phyloP scores from a whole-genome alignment of 163 green algal species.

The Scenedesmus sp. region DNA sequence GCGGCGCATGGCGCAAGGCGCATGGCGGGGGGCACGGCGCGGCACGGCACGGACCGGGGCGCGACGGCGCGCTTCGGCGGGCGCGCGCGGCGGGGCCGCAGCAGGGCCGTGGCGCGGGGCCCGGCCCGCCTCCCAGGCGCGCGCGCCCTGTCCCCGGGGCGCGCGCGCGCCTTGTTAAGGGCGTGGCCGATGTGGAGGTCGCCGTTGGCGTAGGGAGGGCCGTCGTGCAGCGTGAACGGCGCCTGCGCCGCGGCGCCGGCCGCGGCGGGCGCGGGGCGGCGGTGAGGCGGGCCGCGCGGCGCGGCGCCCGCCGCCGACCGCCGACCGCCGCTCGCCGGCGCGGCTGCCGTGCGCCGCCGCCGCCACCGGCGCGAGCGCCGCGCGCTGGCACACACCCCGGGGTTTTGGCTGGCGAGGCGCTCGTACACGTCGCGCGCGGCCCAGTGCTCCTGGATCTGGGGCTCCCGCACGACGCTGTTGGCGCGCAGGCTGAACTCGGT shows the following conservation, averaged over 20 bases:
- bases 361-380: too few species aligned
- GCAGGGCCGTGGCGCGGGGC: neutral
- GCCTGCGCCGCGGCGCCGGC: conserved; percentile 57
- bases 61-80: neutral
- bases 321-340: too few species aligned
- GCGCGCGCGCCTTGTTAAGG: conserved; percentile 99
- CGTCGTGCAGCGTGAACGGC: conserved; percentile 96
- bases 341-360: too few species aligned
- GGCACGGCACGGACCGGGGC: neutral
- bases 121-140: neutral
- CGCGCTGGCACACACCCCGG: conserved; percentile 51
- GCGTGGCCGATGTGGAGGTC: conserved; percentile 99
- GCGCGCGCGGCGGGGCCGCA: neutral
- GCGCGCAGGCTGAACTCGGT: conserved; percentile 96
- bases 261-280: too few species aligned
- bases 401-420: conserved; percentile 67
- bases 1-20: too few species aligned
- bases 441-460: conserved; percentile 95
- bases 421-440: conserved; percentile 83
- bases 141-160: conserved; percentile 23
- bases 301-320: too few species aligned
- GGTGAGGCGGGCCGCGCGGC: too few species aligned
- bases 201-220: conserved; percentile 98
- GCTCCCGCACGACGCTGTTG: conserved; percentile 91
- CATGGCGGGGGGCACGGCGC: too few species aligned